These are phyloP conservation scores for Scheffersomyces amazonensis DNA, from an alignment of 805 yeast species.

Conservation along the genomic window DNA sequence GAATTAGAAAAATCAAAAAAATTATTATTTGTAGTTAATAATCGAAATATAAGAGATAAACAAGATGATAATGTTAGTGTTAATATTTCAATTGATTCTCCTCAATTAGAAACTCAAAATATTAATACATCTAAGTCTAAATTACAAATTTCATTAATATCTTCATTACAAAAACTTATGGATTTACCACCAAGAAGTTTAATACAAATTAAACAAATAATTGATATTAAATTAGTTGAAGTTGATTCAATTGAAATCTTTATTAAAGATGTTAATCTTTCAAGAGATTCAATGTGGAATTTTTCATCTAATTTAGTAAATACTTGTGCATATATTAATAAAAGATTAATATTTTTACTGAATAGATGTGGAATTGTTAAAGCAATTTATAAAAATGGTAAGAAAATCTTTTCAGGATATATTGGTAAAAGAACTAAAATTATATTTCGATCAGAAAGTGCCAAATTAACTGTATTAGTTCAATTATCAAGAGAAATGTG, in stretches of 20 bases:
- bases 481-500: constrained; percentile 96
- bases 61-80: constrained; percentile 6
- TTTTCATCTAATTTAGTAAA: constrained; percentile 60
- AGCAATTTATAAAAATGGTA: constrained; percentile 64
- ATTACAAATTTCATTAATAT: constrained; percentile 52
- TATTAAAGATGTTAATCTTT: constrained; percentile 73
- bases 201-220: constrained; percentile 51
- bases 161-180: constrained; percentile 57
- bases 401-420: constrained; percentile 69
- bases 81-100: constrained; percentile 1
- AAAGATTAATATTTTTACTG: constrained; percentile 60
- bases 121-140: constrained; percentile 15
- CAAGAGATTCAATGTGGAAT: constrained; percentile 93
- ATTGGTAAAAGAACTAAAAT: constrained; percentile 72
- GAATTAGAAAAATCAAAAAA: constrained; percentile 17
- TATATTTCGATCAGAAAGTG: constrained; percentile 88
- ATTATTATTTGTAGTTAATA: constrained; percentile 13
- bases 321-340: constrained; percentile 64
- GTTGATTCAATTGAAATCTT: constrained; percentile 82
- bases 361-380: constrained; percentile 62
- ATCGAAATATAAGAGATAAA: constrained; percentile 11
- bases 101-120: background rate
- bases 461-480: constrained; percentile 74
- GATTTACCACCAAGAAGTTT: constrained; percentile 67
- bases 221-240: constrained; percentile 47